Base-by-base conservation (phyloP, 2,329 filamentous ascomycete species). In the Ilyonectria mors-panacis region DNA sequence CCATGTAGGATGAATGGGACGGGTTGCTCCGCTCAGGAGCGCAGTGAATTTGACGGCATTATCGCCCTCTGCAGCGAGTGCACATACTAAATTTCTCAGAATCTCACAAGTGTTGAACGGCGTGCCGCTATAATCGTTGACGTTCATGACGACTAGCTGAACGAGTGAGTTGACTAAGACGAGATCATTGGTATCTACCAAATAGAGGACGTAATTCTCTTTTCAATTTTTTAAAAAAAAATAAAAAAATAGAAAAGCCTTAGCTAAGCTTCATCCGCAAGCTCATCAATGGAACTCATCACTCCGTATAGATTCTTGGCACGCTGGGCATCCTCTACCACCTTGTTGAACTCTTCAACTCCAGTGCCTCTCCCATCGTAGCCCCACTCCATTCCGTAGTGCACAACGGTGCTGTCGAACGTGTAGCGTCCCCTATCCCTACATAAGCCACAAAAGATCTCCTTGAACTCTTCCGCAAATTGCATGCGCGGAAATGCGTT, bases 341-440 rank as follows among this genome's bases (percentile, higher is more conserved):
- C n/a, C 50, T 53, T 53, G 28, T 28, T 37, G n/a, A 53, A 53
- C 50, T 53, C 50, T 21, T 53, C 30, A n/a, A 35, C 19, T 28
- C 50, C 50, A 53, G 50, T 37, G 28, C 50, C 50, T 10, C 33
- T 53, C 50, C 50, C 50, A 53, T 53, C 50, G 50, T 53, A 53
- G 23, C 50, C 50, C 50, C 50, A 53, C 15, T 53, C 50, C 50
- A 53, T 30, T 21, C 50, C 50, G 28, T 53, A 53, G 50, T 53
- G 50, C 50, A 53, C 50, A 53, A 53, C 50, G 28, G 28, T 53
- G 50, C 50, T 53, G 12, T 53, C 50, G 30, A 53, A 53, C 50
- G 50, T 53, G 50, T 37, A 53, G 28, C 50, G 50, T n/a, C 50
- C 50, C 50, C 50, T 35, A 9, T 53, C 50, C 50, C 50, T 35